Base-by-base conservation (phyloP, 2,329 filamentous ascomycete species). In the Paramyrothecium roridum region DNA sequence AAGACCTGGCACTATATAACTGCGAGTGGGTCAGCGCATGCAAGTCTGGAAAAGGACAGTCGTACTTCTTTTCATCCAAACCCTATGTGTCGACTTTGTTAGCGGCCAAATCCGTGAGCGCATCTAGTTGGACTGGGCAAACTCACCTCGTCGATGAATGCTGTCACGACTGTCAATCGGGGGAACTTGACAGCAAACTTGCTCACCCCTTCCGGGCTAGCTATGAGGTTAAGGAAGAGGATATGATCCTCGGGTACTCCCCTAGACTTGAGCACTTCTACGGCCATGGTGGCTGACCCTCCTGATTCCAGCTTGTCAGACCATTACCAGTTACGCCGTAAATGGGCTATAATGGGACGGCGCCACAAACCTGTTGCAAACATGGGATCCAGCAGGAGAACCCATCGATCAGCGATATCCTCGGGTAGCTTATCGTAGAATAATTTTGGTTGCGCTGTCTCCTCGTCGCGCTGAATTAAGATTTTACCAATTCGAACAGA, bases 401-500 rank as follows among this genome's bases (percentile, higher is more conserved):
- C 93, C 93, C 95, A 99, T 71, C 95, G 81, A 54, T 93, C 84
- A 22, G 89, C 85, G 71, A 99, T 97, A 70, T 99, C 95, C 69
- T 91, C 88, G 8, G 95, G 95, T 40, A 99, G 82, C 78, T 99
- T 99, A 67, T 98, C 93, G 74, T 98, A 99, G 74, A 98, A 99
- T 12, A 99, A 82, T 72, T 92, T 95, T 13, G 95, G 95, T 77
- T 88, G 84, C 53, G 88, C 83, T 1, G 95, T 98, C 76, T 98
- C 95, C 74, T 99, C 95, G 65, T 99, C 95, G 55, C 95, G 82
- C 76, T 99, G 95, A 67, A 99, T 99, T 64, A 99, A 79, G 60
- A 99, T 99, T 80, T 99, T 99, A 61, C 95, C 95, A 67, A 99
- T 99, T 59, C 95, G 84, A 50, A 99, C 95, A n/a, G 91, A 96